These are phyloP conservation scores for Tylopilus subfusipes DNA, from an alignment of 768 basidiomycete genomes.

Conservation along the genomic window DNA sequence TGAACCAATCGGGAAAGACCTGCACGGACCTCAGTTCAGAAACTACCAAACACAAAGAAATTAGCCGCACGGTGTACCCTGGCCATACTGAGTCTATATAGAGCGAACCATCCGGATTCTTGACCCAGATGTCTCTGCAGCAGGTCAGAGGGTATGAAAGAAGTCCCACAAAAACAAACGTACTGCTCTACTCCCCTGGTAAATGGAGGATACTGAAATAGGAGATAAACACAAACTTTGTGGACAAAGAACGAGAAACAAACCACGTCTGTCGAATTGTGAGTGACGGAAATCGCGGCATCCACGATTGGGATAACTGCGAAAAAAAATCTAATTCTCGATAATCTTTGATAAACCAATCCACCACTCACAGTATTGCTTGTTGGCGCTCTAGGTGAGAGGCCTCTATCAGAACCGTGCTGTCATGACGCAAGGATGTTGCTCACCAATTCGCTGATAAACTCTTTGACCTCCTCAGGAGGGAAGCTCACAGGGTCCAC, in stretches of 20 bases:
- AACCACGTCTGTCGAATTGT: conserved; percentile 61
- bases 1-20: conserved; percentile 63
- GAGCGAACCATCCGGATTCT: conserved; percentile 65
- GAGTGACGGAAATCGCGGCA: conserved; percentile 52
- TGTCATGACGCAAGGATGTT: not conserved
- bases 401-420: not conserved
- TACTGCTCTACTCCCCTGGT: conserved; percentile 56
- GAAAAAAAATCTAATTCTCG: not conserved
- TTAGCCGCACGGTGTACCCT: conserved; percentile 57
- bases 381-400: conserved; percentile 12
- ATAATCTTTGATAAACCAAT: not conserved
- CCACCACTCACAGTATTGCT: conserved; percentile 21
- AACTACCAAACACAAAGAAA: not conserved
- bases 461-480: conserved; percentile 45
- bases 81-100: conserved; percentile 78
- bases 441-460: conserved; percentile 54
- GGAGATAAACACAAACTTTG: not conserved
- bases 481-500: conserved; percentile 63
- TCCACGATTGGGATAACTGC: conserved; percentile 69
- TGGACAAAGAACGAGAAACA: conserved; percentile 18
- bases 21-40: conserved; percentile 7
- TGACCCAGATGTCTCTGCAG: conserved; percentile 62
- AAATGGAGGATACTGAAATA: conserved; percentile 60
- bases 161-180: conserved; percentile 6
- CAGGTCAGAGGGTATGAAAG: not conserved